Evolutionary conservation across 192 early-diverging fungal species (phyloP).

Genomic region (Oehlia diaphana): DNA sequence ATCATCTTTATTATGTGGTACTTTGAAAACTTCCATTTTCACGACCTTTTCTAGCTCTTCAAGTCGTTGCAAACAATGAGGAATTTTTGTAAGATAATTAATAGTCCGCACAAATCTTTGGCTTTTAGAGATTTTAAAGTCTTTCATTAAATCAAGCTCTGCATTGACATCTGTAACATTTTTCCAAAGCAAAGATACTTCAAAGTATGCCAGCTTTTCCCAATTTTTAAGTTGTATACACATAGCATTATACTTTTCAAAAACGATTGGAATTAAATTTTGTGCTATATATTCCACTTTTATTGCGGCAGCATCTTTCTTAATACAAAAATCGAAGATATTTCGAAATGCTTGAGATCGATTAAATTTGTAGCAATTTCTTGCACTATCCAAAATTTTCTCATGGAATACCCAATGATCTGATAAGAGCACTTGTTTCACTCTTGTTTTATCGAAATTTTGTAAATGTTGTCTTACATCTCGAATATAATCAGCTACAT

Average conservation of each 20-base stretch:
- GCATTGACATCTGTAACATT: slow-evolving; percentile 1
- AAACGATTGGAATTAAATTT: neutral
- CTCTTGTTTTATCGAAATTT: neutral
- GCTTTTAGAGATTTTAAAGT: neutral
- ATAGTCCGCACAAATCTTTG: neutral
- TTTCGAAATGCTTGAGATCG: slow-evolving; percentile 6
- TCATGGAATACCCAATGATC: slow-evolving; percentile 1
- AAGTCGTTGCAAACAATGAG: neutral
- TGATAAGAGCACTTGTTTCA: neutral
- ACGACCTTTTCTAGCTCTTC: neutral
- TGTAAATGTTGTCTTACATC: neutral
- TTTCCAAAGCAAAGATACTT: slow-evolving; percentile 17
- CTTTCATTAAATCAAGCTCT: slow-evolving; percentile 2
- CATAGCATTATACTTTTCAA: neutral
- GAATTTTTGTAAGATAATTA: neutral
- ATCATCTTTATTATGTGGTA: neutral
- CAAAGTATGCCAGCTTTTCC: neutral
- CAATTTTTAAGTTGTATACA: slow-evolving; percentile 4
- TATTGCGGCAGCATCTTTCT: neutral
- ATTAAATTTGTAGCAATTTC: neutral
- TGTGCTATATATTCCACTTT: neutral
- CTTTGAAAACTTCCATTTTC: neutral
- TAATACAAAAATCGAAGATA: neutral
- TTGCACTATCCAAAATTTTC: neutral
- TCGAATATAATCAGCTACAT: neutral